Evolutionary conservation across 441 rosid genomes (phyloP), one percentile per base, ranked within the genome.

Genomic region (Adansonia madagascariensis): DNA sequence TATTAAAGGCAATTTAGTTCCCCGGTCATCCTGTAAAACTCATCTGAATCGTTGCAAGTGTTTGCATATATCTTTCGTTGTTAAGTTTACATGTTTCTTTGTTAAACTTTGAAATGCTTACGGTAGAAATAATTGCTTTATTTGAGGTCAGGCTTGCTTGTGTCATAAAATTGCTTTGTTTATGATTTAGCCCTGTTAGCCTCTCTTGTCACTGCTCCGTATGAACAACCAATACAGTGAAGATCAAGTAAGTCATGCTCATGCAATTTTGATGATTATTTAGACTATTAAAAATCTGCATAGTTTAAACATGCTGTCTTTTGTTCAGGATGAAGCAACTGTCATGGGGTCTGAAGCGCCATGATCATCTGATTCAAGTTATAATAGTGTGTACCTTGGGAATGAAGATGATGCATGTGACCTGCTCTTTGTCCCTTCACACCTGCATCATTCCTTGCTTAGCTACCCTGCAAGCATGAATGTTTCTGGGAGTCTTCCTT

Each of bases 271-370:
- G 49, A 61, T 63, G 27, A 39, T 18, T 47, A 27, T 73, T 15
- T 47, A 11, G 68, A 69, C 66, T 1, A 44, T 66, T 43, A 39
- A 59, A 62, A 53, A 15, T 31, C 78, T 74, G 46, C 39, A 14
- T 61, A 66, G 14, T 64, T 67, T 53, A 65, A 71, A 61, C 50
- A 66, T 65, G n/a, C 53, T 46, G 18, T 61, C 31, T 44, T 76
- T 68, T 80, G 3, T 61, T 82, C 87, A 95, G 99, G 99, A 92
- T 79, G 91, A 86, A 82, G 81, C 86, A 73, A 92, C 92, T 18
- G 99, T 94, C 14, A 87, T 20, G 41, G 41, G 99, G 67, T 95
- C 92, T 66, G 97, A 94, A 80, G 91, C 86, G 66, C 97, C 99
- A 27, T 71, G 80, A 61, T 95, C 98, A 9, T 97, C 99, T 0